Evolutionary conservation across 75 land plant genomes (phyloP), one percentile per base, ranked within the genome.

Genomic region (Sequoia sempervirens): DNA sequence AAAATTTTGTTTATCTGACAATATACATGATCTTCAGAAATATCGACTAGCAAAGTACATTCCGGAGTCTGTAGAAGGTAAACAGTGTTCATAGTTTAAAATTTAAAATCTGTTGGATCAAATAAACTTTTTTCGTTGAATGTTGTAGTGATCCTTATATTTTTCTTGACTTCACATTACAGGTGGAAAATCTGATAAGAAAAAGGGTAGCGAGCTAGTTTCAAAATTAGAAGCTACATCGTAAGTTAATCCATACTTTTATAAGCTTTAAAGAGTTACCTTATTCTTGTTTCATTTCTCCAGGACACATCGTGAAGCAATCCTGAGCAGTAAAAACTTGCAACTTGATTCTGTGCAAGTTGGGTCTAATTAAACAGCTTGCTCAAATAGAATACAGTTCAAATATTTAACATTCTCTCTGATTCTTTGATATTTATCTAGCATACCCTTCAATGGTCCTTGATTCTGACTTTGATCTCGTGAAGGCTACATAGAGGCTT

Each of bases 51-150:
- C 95, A 78, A 91, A 88, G 76, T 90, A 88, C 83, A 85, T 88
- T 74, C 93, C 95, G 11, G 90, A 85, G 80, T 54, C 84, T 66
- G 83, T 86, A 82, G 95, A 93, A 89, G 92, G 94, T 90, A 90
- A 82, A 6, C 56, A 40, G 3, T 78, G 32, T 78, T 78, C 50
- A 78, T 78, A 1, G 11, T 47, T 11, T 10, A 47, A 47, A 47
- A 78, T 11, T 70, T 30, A 70, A 70, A 5, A 11, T 23, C 73
- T 70, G 0, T 34, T 70, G 32, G 2, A 32, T 70, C 32, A 70
- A 68, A 68, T 32, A 61, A 61, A 32, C 14, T 12, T 32, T 70
- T 70, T 23, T 32, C 2, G 37, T 70, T 70, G 13, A 70, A 32
- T 70, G 30, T 78, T 78, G 32, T n/a, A 45, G 13, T 43, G 50